Base-by-base conservation (phyloP, 2,329 filamentous ascomycete species). In the Phaeosphaeriaceae sp. region DNA sequence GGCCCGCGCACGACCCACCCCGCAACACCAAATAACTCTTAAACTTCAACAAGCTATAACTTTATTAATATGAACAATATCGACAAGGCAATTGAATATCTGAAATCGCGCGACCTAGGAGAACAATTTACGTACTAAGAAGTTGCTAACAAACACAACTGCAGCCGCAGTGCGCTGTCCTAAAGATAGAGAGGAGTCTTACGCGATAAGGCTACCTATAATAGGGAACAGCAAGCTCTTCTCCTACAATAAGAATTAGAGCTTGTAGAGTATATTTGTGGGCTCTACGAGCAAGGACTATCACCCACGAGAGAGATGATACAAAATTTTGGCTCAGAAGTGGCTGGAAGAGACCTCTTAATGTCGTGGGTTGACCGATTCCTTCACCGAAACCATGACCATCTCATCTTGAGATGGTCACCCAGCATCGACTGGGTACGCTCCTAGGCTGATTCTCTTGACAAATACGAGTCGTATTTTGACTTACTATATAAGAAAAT, bases 271-370 rank as follows among this genome's bases (percentile, higher is more conserved):
- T 51, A 57, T 22, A 57, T 57, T 4, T 13, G 40, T 45, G 21
- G 20, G n/a, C 41, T 42, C n/a, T 21, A 27, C 9, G 19, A 21
- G 9, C 22, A 19, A 17, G 36, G 41, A 22, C 27, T 53, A 9
- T 31, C 54, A 48, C 54, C 54, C 53, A 44, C 49, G 27, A 48
- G 49, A 50, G 33, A 45, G 41, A 57, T 54, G 24, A 13, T 54
- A 52, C 45, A 36, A 27, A 57, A 57, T 45, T 53, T 48, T 21
- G 49, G 22, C 15, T 17, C 15, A 6, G 19, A 25, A 33, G 19
- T 57, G 5, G 24, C 27, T 10, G 22, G 33, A 25, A 40, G 47
- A 19, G 40, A 24, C 33, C 22, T 21, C 22, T 42, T 22, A 45
- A 40, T 50, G 15, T 21, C n/a, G 7, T 55, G 53, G 53, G 53